Evolutionary conservation across 257 asterid species (phyloP), one percentile per base, ranked within the genome.

Genomic region (Echites panduratus): DNA sequence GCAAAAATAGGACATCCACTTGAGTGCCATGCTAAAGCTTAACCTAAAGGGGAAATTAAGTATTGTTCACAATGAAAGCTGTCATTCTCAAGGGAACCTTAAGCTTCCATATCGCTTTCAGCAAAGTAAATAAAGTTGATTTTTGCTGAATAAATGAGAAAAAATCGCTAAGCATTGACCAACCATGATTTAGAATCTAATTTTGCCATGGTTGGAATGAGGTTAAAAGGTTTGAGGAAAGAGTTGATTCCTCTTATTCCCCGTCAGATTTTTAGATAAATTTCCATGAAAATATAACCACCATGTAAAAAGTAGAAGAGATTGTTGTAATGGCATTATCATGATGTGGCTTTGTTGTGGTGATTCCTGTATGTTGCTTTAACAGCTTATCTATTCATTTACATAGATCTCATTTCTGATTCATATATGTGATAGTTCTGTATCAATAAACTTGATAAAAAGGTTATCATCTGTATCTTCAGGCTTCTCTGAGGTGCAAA

Each of bases 401-500:
- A 2, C 45, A 8, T 63, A 19, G 69, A 32, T 64, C 69, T 35
- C 49, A 38, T 64, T 49, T 19, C 69, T 64, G 69, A 38, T 64
- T 64, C 49, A 2, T 64, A 8, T 38, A 12, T 16, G 0, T 61
- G 17, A 62, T 29, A 63, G 17, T 16, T 32, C 24, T 35, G 65
- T 38, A 16, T 38, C 40, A 14, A 19, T 64, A 64, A 35, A 59
- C 22, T 38, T 64, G 49, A 40, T 64, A 4, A 41, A 19, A 52
- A 70, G 50, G 44, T 32, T 70, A 35, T 58, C 57, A 9, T 47
- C 61, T 70, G 77, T 68, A 62, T 87, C 79, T 79, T 76, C 92
- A 90, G 97, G 96, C 77, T 84, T 79, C 76, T 61, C 79, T 74
- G 89, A 76, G 80, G 84, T 77, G 68, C 85, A 78, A 57, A 78